These are phyloP conservation scores for Falciphora oryzae DNA, from an alignment of 2,329 filamentous ascomycete genomes.

Conservation along the genomic window DNA sequence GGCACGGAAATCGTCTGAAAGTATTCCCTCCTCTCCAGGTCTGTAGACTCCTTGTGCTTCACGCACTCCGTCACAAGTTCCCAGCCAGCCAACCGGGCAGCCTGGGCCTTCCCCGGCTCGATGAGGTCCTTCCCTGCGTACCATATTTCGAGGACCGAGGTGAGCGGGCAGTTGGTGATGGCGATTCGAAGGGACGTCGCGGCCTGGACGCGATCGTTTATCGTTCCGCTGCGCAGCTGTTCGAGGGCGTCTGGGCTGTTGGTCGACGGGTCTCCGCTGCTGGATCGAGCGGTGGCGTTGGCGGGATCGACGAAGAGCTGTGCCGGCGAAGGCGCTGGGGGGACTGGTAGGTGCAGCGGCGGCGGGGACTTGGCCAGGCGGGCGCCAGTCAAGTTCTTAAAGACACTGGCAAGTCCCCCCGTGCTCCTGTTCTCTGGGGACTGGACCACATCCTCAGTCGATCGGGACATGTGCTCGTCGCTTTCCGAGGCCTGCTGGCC, in stretches of 20 bases:
- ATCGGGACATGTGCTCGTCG: conserved; percentile 54
- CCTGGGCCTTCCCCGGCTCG: conserved; percentile 45
- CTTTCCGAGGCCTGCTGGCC: conserved; percentile 36
- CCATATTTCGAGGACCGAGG: conserved; percentile 58
- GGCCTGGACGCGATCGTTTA: conserved; percentile 50
- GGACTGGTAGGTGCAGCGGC: conserved; percentile 29
- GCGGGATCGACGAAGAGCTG: conserved; percentile 24
- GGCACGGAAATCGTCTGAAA: conserved; percentile 55
- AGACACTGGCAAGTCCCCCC: conserved; percentile 56
- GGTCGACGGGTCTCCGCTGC: conserved; percentile 14
- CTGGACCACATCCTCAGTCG: conserved; percentile 49
- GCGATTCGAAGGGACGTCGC: conserved; percentile 51
- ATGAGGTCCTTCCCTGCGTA: conserved; percentile 61
- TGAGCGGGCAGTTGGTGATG: conserved; percentile 53
- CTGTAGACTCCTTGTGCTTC: conserved; percentile 56
- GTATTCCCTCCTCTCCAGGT: conserved; percentile 60
- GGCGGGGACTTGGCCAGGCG: conserved; percentile 48
- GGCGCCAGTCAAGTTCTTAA: conserved; percentile 54
- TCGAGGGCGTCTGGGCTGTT: conserved; percentile 50
- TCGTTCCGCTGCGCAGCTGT: conserved; percentile 45
- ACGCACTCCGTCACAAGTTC: conserved; percentile 61
- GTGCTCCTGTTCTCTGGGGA: conserved; percentile 49
- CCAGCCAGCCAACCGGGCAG: conserved; percentile 56
- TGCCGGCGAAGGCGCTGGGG: conserved; percentile 26
- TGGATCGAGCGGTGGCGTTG: background rate